Evolutionary conservation across 2,329 filamentous ascomycete genomes (phyloP), one percentile per base, ranked within the genome.

Genomic region (Cladosporium cucumerinum): DNA sequence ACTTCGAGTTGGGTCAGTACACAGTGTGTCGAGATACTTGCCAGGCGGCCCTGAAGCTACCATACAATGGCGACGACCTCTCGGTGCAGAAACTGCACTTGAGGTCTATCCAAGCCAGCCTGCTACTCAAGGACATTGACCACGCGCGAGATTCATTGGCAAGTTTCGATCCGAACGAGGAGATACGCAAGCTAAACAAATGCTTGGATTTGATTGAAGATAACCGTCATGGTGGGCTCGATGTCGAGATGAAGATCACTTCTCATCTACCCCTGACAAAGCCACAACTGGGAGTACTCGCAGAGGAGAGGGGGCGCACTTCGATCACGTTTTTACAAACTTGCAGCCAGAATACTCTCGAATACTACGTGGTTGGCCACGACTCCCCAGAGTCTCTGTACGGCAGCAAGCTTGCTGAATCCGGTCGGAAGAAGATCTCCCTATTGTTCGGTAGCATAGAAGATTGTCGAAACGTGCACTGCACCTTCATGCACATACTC

Each of bases 1-100:
- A 63, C 46, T 70, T 65, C 36, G 68, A 71, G 58, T 48, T 67
- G 21, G 65, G 68, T 26, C 55, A 67, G n/a, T 70, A 68, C 61
- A 61, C 6, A 46, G 54, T 14, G 48, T 32, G 26, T 54, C 51
- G 18, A 12, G 23, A 49, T 12, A 49, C 51, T 21, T 65, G 43
- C 21, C 57, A 65, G 21, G 48, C 32, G 3, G 66, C 69, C 12
- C 61, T 68, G 7, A 46, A 39, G 26, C 54, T 68, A 26, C 61
- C 68, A 11, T 12, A 21, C 51, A 61, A 58, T 28, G 55, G 66
- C 21, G 28, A 43, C 18, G 34, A 65, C 26, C 61, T 58, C 7
- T 43, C 59, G 12, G 65, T 57, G 58, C 63, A 68, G 39, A 69
- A 68, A 62, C 23, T 68, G 51, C 51, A 30, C 26, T 54, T 26